Percentiles rank a stretch among this genome's conserved stretches.
phyloP scores from a whole-genome alignment of 2,329 filamentous ascomycete species.

The Trichoderma polysporum region DNA sequence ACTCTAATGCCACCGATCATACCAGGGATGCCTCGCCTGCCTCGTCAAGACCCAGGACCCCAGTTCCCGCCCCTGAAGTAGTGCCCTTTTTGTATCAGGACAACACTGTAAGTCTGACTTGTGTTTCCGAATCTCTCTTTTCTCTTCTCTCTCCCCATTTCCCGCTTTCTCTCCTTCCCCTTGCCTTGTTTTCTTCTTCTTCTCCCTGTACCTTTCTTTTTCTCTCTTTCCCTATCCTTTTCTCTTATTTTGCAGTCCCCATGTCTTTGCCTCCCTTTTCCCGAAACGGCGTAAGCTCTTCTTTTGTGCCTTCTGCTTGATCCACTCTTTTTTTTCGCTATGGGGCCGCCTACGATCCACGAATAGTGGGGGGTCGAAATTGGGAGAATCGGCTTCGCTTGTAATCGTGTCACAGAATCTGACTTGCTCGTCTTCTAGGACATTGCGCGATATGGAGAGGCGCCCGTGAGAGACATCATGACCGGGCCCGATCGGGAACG shows the following conservation, averaged over 20 bases:
- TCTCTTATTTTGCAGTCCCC: not conserved
- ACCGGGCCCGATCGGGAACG: conserved; percentile 69
- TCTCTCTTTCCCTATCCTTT: not conserved
- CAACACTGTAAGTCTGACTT: conserved; percentile 56
- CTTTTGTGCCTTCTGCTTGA: not conserved
- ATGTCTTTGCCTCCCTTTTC: conserved; percentile 14
- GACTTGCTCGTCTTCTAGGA: conserved; percentile 51
- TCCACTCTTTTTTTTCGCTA: conserved; percentile 18
- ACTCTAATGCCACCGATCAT: conserved; percentile 73
- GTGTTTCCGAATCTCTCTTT: conserved; percentile 27
- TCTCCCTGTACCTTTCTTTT: not conserved
- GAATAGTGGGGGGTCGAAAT: conserved; percentile 15
- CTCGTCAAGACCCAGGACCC: conserved; percentile 77
- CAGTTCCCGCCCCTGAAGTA: conserved; percentile 84
- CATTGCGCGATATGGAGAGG: conserved; percentile 74
- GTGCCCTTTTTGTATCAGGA: conserved; percentile 98
- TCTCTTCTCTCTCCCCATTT: conserved; percentile 1
- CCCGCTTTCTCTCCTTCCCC: conserved; percentile 12
- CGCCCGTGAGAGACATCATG: conserved; percentile 69
- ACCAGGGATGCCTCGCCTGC: conserved; percentile 73
- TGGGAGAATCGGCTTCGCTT: conserved; percentile 5
- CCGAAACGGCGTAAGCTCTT: conserved; percentile 18
- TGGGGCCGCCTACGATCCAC: conserved; percentile 15
- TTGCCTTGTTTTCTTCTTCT: not conserved
- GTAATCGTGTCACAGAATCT: conserved; percentile 21